Base-by-base conservation (phyloP, 768 basidiomycete genomes). In the Gymnopilus dilepis region DNA sequence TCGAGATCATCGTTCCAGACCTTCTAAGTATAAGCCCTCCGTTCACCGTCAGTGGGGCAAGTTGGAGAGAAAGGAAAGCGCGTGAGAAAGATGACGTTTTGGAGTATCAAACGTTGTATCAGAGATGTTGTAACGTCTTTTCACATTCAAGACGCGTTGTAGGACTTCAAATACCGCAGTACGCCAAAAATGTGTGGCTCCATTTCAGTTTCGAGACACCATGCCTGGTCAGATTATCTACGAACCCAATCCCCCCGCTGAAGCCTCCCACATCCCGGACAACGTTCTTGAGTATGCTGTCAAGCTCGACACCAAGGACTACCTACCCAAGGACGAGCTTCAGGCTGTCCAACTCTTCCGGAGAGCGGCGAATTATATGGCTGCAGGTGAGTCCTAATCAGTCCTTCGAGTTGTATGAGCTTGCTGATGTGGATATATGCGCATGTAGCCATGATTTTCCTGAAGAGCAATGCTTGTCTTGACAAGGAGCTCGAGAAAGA, bases 361-460 rank as follows among this genome's bases (percentile, higher is more conserved):
- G 31, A 78, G 84, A 17, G 85, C 88, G 45, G 88, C 88, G 11
- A 80, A 89, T 71, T 91, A 90, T 65, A 86, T 91, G 51, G 80
- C 89, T 56, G 87, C 88, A 37, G 87, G 88, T 86, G 59, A 19
- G 78, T 65, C 22, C 17, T 53, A n/a, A 19, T 58, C 7, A 34
- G 28, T 15, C 26, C 19, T 19, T 13, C 50, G 17, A 47, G 11
- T 24, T 22, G 3, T 41, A 34, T 17, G 17, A 37, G 22, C 37
- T 48, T 31, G 37, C 59, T 61, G 13, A 41, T 37, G n/a, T 24
- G 21, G 17, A 12, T 48, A 58, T 67, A 50, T 50, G 47, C 47
- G 47, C 47, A 19, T 50, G 19, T 57, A 87, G 92, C 92, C 1
- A 93, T 91, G 90, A 94, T 95, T 63, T 96, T 93, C 77, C 77